Conservation (phyloP, 2,329 filamentous ascomycete species). For the Laburnicola sp. region DNA sequence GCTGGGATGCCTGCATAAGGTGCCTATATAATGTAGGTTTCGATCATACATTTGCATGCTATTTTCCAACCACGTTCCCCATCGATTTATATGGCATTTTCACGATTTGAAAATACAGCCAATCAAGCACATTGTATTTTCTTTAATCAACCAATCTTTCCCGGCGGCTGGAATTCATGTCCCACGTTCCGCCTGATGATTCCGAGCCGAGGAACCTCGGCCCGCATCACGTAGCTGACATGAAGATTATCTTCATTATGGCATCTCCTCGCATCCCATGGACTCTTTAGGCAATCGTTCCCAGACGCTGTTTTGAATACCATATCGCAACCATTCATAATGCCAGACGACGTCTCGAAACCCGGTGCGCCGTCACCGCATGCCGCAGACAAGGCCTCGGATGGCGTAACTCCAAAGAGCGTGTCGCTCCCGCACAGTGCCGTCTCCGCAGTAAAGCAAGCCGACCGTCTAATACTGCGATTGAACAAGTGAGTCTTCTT, state of each 20-base stretch:
- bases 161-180: no score
- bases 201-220: slow-evolving; percentile 11
- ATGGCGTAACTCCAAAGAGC: slow-evolving; percentile 20
- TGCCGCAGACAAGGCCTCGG: slow-evolving; percentile 22
- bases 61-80: no score
- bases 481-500: slow-evolving; percentile 47
- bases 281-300: background rate
- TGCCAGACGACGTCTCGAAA: slow-evolving; percentile 41
- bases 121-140: no score
- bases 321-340: slow-evolving; percentile 8
- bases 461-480: slow-evolving; percentile 47
- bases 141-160: no score
- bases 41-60: no score
- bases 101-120: no score
- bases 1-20: no score
- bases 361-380: slow-evolving; percentile 39
- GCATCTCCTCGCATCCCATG: slow-evolving; percentile 1
- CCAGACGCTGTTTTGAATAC: background rate
- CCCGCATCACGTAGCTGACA: background rate
- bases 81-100: no score
- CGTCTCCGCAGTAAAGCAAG: slow-evolving; percentile 36
- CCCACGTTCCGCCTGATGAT: no score
- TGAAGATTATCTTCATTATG: slow-evolving; percentile 5
- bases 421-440: slow-evolving; percentile 35
- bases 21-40: no score